Percentiles rank a stretch among this genome's conserved stretches.
Evolutionary conservation across 2,329 filamentous ascomycete genomes (phyloP).

Genomic region (Aspergillus thermomutatus): DNA sequence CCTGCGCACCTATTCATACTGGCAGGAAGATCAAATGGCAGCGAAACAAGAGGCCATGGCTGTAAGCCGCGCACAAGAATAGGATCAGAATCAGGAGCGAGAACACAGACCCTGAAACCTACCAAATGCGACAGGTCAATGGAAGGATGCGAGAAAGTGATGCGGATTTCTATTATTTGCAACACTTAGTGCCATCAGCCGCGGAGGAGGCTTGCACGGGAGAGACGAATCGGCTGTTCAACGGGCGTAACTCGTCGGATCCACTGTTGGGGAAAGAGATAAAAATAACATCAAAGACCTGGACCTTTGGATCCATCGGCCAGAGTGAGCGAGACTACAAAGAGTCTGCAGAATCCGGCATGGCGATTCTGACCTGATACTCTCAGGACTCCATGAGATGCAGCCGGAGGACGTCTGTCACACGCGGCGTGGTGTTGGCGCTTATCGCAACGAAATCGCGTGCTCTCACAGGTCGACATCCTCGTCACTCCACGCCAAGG

Average conservation of each 20-base stretch:
- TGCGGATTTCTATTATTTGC: constrained; percentile 29
- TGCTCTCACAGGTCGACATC: constrained; percentile 13
- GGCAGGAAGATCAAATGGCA: constrained; percentile 25
- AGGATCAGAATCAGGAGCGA: constrained; percentile 13
- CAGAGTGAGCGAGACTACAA: not conserved
- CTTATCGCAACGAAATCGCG: constrained; percentile 20
- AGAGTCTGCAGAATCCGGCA: constrained; percentile 18
- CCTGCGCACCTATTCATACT: constrained; percentile 38
- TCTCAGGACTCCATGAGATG: constrained; percentile 21
- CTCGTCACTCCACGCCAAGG: constrained; percentile 2
- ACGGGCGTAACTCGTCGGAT: constrained; percentile 13
- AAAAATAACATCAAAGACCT: constrained; percentile 21
- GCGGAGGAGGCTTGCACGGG: constrained; percentile 15
- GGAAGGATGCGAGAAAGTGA: constrained; percentile 12
- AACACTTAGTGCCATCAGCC: constrained; percentile 17
- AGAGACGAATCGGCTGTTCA: constrained; percentile 10
- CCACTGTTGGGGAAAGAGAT: constrained; percentile 16
- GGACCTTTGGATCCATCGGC: not conserved
- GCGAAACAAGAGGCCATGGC: constrained; percentile 28
- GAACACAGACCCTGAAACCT: constrained; percentile 11
- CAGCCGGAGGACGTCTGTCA: constrained; percentile 29
- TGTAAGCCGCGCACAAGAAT: constrained; percentile 16
- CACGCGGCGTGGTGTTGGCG: constrained; percentile 29
- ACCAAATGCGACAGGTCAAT: constrained; percentile 15
- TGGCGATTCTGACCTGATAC: not conserved